Conservation (phyloP, 768 basidiomycete genomes). For the Sistotremastrum suecicum region DNA sequence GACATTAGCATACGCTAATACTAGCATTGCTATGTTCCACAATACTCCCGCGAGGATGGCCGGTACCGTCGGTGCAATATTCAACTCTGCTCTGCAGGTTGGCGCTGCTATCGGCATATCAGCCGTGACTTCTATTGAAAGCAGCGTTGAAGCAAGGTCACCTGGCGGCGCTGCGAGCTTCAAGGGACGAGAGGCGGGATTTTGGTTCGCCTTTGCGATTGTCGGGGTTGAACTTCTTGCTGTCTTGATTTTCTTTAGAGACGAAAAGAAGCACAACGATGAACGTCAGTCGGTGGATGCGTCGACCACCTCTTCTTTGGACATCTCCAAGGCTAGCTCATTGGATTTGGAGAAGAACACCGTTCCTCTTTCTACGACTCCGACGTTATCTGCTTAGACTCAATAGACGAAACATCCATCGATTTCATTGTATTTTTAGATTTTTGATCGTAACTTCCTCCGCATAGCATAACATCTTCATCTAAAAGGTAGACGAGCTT, state of each 20-base stretch:
- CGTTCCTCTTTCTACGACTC: too few relatives aligned
- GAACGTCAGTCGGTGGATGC: too few relatives aligned
- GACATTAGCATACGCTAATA: slow-evolving; percentile 30
- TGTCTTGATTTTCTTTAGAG: slow-evolving; percentile 17
- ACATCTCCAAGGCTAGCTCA: too few relatives aligned
- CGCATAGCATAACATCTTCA: too few relatives aligned
- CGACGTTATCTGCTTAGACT: too few relatives aligned
- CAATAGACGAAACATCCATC: too few relatives aligned
- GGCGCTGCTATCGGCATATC: slow-evolving; percentile 38
- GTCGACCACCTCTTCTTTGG: too few relatives aligned
- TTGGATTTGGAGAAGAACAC: too few relatives aligned
- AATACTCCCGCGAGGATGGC: slow-evolving; percentile 31
- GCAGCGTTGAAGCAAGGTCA: slow-evolving; percentile 21
- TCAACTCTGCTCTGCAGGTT: slow-evolving; percentile 38
- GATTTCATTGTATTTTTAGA: too few relatives aligned
- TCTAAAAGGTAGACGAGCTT: too few relatives aligned
- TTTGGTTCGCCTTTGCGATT: slow-evolving; percentile 28
- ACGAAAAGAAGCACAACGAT: not conserved
- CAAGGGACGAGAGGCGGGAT: slow-evolving; percentile 25
- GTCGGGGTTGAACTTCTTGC: slow-evolving; percentile 18
- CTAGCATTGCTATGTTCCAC: slow-evolving; percentile 38
- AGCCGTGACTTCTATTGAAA: slow-evolving; percentile 32
- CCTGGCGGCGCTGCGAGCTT: slow-evolving; percentile 20
- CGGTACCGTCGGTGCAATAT: slow-evolving; percentile 41
- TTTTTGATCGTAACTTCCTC: too few relatives aligned